These are phyloP conservation scores for Heterobasidion irregulare DNA, from an alignment of 1,284 basidiomycete genomes.

Conservation along the genomic window DNA sequence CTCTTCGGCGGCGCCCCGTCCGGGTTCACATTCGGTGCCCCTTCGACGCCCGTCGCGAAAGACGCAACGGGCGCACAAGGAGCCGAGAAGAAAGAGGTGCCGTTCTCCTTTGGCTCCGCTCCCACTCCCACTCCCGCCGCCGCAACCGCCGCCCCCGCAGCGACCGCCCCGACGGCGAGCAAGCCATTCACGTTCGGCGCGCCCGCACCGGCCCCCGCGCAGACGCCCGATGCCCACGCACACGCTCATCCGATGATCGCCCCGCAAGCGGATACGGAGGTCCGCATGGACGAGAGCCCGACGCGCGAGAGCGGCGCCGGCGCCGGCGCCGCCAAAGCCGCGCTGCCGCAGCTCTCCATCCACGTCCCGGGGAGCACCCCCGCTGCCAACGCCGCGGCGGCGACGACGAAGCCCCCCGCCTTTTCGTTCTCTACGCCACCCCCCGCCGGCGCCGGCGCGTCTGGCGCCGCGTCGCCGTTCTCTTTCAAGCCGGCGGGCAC, in stretches of 20 bases:
- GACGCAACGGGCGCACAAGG: background rate
- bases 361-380: slow-evolving; percentile 6
- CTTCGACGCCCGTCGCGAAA: slow-evolving; percentile 3
- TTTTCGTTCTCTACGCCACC: slow-evolving; percentile 4
- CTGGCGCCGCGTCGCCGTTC: background rate
- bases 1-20: background rate
- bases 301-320: slow-evolving; percentile 31
- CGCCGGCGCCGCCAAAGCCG: background rate
- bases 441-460: background rate
- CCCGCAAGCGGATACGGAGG: slow-evolving; percentile 51
- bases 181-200: slow-evolving; percentile 23
- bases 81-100: no score
- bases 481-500: background rate
- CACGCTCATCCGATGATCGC: slow-evolving; percentile 33
- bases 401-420: background rate
- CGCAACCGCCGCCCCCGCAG: background rate
- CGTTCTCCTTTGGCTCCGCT: background rate
- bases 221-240: slow-evolving; percentile 13
- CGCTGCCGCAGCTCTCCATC: slow-evolving; percentile 7
- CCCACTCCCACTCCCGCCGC: background rate
- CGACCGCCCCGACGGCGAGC: no score
- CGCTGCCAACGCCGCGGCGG: no score
- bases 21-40: slow-evolving; percentile 17
- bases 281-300: slow-evolving; percentile 66
- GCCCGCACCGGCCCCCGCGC: slow-evolving; percentile 1